These are phyloP conservation scores for Trifolium pratense DNA, from an alignment of 306 rosid species.

Conservation along the genomic window DNA sequence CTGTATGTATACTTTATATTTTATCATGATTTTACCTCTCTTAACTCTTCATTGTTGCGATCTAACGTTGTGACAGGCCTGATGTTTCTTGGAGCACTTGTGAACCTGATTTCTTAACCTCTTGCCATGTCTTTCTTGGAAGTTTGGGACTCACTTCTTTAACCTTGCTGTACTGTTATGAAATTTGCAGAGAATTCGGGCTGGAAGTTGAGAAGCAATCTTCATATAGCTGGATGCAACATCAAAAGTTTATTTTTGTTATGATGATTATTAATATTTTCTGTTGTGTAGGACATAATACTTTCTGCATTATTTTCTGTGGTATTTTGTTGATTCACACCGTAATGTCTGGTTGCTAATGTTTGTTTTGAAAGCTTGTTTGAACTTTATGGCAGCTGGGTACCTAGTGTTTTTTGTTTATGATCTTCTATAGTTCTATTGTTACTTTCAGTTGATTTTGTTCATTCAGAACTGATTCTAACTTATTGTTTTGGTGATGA, in stretches of 20 bases:
- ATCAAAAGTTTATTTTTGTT: conserved; percentile 44
- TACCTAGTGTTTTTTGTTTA: conserved; percentile 50
- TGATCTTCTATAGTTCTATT: conserved; percentile 40
- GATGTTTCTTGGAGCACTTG: conserved; percentile 99
- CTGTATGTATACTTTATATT: conserved; percentile 34
- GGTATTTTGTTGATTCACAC: conserved; percentile 49
- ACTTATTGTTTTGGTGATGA: conserved; percentile 51
- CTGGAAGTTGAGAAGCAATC: conserved; percentile 52
- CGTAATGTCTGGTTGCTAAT: conserved; percentile 59
- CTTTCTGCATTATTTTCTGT: conserved; percentile 42
- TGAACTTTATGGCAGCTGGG: conserved; percentile 52
- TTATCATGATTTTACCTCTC: conserved; percentile 48
- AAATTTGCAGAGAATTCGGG: conserved; percentile 91
- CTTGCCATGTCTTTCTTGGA: conserved; percentile 99
- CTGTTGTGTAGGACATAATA: conserved; percentile 52
- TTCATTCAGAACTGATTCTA: conserved; percentile 51
- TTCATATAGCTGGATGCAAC: conserved; percentile 60
- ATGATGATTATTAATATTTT: conserved; percentile 44
- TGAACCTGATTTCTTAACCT: conserved; percentile 98
- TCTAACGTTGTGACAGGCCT: conserved; percentile 92
- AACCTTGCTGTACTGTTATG: conserved; percentile 99
- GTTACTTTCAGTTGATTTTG: conserved; percentile 39
- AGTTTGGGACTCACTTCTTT: conserved; percentile 99
- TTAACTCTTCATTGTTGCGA: conserved; percentile 69
- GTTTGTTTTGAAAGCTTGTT: conserved; percentile 49